phyloP scores from a whole-genome alignment of 805 yeast genomes.

The Yarrowia sp. region DNA sequence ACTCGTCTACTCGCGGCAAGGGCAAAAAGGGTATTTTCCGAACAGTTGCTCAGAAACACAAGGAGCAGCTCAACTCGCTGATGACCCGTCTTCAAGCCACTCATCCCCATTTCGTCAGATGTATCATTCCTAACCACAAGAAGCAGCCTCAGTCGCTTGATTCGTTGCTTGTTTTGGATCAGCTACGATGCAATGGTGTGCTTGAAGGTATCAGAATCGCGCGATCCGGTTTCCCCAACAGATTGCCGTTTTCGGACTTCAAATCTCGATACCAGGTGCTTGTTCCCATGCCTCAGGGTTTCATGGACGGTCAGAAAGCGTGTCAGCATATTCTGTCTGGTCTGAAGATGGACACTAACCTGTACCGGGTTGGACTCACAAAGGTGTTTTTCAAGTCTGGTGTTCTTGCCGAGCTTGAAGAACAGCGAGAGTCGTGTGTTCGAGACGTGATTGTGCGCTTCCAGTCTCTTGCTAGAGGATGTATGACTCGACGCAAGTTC shows the following conservation, averaged over 20 bases:
- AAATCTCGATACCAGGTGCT: slow-evolving; percentile 71
- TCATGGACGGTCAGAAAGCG: slow-evolving; percentile 57
- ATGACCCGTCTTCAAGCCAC: slow-evolving; percentile 74
- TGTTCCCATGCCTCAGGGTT: slow-evolving; percentile 45
- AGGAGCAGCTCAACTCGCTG: slow-evolving; percentile 71
- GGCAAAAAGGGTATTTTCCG: slow-evolving; percentile 49
- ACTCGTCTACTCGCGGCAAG: slow-evolving; percentile 36
- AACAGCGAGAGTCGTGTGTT: slow-evolving; percentile 65
- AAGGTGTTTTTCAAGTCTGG: slow-evolving; percentile 76
- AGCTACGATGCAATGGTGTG: slow-evolving; percentile 94
- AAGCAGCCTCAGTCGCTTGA: slow-evolving; percentile 72
- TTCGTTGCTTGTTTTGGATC: slow-evolving; percentile 75
- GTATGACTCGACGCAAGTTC: slow-evolving; percentile 51
- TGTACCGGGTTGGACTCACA: slow-evolving; percentile 66
- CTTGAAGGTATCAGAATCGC: slow-evolving; percentile 97
- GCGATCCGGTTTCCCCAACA: slow-evolving; percentile 93
- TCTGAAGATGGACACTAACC: slow-evolving; percentile 57
- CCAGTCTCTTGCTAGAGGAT: slow-evolving; percentile 67
- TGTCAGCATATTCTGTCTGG: slow-evolving; percentile 65
- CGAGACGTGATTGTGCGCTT: slow-evolving; percentile 54
- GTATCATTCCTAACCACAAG: slow-evolving; percentile 83
- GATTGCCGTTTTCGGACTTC: slow-evolving; percentile 81
- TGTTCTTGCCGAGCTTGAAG: slow-evolving; percentile 74
- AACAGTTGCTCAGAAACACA: slow-evolving; percentile 86
- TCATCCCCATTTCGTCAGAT: slow-evolving; percentile 94